Percentiles rank a stretch among this genome's conserved stretches.
Conservation (phyloP, 352 stramenopile genomes). For the Pythium dissimile region DNA sequence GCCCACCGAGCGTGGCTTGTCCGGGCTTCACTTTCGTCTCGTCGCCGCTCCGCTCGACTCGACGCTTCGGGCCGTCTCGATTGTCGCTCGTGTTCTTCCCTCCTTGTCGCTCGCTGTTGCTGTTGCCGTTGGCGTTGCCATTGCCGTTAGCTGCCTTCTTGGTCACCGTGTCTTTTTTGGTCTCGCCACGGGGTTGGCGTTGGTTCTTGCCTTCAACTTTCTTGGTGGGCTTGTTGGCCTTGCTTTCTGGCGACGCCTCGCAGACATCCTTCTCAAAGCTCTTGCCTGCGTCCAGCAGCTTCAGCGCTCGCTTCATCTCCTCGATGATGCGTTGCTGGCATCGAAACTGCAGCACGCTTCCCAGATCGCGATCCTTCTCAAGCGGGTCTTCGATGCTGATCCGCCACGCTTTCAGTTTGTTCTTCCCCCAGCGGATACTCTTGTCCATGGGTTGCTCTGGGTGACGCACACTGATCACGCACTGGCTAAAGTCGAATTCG, state of each 20-base stretch:
- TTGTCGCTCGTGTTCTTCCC: background rate
- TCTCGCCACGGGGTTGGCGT: background rate
- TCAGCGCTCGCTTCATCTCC: conserved; percentile 58
- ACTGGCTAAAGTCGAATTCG: conserved; percentile 95
- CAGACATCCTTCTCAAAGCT: conserved; percentile 53
- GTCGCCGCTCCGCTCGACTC: no score
- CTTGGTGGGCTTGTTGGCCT: background rate
- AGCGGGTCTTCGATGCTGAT: conserved; percentile 86
- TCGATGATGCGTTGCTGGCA: conserved; percentile 59
- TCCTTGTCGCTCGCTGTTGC: background rate
- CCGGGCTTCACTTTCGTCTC: no score
- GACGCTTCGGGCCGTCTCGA: no score
- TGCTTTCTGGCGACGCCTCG: conserved; percentile 10
- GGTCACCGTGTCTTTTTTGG: background rate
- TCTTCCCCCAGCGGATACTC: conserved; percentile 34
- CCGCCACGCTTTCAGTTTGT: conserved; percentile 69
- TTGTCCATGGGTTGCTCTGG: conserved; percentile 47
- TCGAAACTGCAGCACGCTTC: conserved; percentile 67
- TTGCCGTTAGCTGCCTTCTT: background rate
- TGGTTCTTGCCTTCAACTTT: conserved; percentile 5
- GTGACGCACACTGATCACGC: conserved; percentile 90
- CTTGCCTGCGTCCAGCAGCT: conserved; percentile 36
- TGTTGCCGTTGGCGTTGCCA: background rate
- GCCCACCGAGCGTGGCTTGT: no score
- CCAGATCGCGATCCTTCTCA: conserved; percentile 73